Conservation (phyloP, 1,139 yeast species). For the Lipomyces yarrowii region DNA sequence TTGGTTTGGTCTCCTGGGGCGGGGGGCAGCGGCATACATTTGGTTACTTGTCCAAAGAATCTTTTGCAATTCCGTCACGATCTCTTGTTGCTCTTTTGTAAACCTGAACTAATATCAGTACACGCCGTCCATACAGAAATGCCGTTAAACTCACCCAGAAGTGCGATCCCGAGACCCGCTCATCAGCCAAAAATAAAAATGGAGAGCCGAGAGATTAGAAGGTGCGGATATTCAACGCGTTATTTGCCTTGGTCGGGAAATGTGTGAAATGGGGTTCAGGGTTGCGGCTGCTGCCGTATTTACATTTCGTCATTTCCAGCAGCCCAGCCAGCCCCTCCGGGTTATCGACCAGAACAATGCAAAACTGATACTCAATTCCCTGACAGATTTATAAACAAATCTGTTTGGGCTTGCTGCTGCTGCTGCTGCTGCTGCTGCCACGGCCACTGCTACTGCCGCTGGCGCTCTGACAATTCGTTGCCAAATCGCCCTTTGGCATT, state of each 20-base stretch:
- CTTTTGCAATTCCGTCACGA: slow-evolving; percentile 17
- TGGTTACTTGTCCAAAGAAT: slow-evolving; percentile 15
- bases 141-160: background rate
- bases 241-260: no score
- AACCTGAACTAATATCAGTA: background rate
- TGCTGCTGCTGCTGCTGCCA: background rate
- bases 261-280: background rate
- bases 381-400: background rate
- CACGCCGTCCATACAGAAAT: background rate
- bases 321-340: background rate
- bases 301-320: background rate
- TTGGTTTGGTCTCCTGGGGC: no score
- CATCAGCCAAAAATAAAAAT: background rate
- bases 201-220: background rate
- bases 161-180: background rate
- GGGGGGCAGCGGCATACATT: no score
- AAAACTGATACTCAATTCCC: background rate
- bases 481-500: background rate
- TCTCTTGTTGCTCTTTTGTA: background rate
- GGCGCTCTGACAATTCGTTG: background rate
- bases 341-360: background rate
- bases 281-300: background rate
- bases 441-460: background rate
- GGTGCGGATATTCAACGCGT: no score
- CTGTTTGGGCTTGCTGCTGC: background rate